These are phyloP conservation scores for Myrica gale DNA, from an alignment of 306 rosid genomes.

Conservation along the genomic window DNA sequence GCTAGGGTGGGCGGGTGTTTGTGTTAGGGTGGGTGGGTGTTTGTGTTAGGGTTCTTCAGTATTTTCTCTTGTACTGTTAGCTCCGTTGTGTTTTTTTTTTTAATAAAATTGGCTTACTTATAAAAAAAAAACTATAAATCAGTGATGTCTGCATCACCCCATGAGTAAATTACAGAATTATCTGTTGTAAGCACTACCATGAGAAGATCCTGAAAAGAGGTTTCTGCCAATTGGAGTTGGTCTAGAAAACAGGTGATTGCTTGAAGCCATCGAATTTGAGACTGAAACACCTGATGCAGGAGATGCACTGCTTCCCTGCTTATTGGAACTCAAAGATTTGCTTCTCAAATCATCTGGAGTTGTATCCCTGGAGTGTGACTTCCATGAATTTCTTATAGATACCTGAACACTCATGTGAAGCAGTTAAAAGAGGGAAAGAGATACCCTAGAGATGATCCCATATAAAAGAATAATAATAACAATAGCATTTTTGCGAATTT, in stretches of 20 bases:
- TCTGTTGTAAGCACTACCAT: slow-evolving; percentile 47
- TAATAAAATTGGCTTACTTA: too few species aligned
- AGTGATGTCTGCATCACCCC: not conserved
- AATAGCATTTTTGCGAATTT: not conserved
- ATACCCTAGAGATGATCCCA: not conserved
- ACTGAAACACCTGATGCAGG: slow-evolving; percentile 51
- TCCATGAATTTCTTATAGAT: slow-evolving; percentile 55
- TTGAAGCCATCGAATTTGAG: slow-evolving; percentile 44
- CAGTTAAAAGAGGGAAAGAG: slow-evolving; percentile 19
- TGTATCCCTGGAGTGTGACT: slow-evolving; percentile 50
- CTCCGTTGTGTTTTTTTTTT: too few species aligned
- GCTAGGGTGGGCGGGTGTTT: too few species aligned
- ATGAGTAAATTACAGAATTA: slow-evolving; percentile 20
- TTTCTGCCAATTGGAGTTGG: slow-evolving; percentile 40
- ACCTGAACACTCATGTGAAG: slow-evolving; percentile 43
- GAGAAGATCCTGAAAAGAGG: slow-evolving; percentile 62
- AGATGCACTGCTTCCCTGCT: slow-evolving; percentile 65
- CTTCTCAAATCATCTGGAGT: slow-evolving; percentile 65
- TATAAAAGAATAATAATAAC: not conserved
- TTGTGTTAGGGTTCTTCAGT: too few species aligned
- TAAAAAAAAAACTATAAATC: slow-evolving; percentile 13
- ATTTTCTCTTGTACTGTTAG: too few species aligned
- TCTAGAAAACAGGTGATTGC: slow-evolving; percentile 30
- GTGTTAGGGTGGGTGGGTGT: too few species aligned
- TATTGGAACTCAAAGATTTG: slow-evolving; percentile 49